Evolutionary conservation across 352 stramenopile genomes (phyloP).

Genomic region (Elongisporangium undulatum): DNA sequence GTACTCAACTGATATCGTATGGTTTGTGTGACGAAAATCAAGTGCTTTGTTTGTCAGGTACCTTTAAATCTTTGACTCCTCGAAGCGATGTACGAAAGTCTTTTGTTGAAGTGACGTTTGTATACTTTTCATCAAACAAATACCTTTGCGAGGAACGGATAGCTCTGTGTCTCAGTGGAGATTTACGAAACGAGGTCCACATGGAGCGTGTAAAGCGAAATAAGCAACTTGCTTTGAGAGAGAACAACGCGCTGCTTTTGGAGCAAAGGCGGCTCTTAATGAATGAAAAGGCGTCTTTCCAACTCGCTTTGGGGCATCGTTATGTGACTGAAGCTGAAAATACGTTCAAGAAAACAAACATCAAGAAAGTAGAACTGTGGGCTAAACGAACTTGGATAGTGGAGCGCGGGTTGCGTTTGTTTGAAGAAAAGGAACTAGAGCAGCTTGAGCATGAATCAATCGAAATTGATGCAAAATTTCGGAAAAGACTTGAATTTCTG

Average conservation of each 20-base stretch:
- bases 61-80: background rate
- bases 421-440: constrained; percentile 25
- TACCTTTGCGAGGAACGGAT: constrained; percentile 6
- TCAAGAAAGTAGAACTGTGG: constrained; percentile 46
- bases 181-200: constrained; percentile 24
- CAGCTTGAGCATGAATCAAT: constrained; percentile 8
- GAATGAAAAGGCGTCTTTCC: constrained; percentile 23
- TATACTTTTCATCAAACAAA: constrained; percentile 2
- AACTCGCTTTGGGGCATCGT: constrained; percentile 8
- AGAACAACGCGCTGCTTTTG: constrained; percentile 13
- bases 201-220: constrained; percentile 20
- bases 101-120: constrained; percentile 14
- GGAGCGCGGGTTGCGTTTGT: constrained; percentile 14
- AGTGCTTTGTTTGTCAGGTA: constrained; percentile 7
- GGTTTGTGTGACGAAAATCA: constrained; percentile 10
- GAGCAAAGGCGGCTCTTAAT: constrained; percentile 28
- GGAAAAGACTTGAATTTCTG: constrained; percentile 5
- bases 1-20: background rate
- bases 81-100: background rate
- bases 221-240: constrained; percentile 5
- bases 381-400: constrained; percentile 25
- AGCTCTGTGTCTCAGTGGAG: constrained; percentile 9
- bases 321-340: constrained; percentile 30
- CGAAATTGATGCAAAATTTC: constrained; percentile 1
- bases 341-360: constrained; percentile 31